Conservation (phyloP, 2,329 filamentous ascomycete species). For the Penicillium sp. region DNA sequence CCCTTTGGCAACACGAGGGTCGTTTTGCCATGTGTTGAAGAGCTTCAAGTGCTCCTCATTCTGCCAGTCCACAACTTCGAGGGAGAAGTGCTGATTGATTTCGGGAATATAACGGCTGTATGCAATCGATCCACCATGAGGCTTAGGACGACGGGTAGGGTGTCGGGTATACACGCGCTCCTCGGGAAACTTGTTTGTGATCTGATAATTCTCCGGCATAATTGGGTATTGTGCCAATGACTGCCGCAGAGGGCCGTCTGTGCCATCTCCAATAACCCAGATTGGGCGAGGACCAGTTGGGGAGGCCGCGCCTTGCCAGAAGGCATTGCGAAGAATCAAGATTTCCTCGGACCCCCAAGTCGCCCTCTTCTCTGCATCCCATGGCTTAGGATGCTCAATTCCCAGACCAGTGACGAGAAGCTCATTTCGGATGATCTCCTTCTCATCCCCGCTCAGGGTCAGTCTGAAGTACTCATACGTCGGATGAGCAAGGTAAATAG, state of each 20-base stretch:
- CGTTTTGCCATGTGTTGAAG: slow-evolving; percentile 81
- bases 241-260: slow-evolving; percentile 26
- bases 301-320: slow-evolving; percentile 70
- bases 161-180: slow-evolving; percentile 62
- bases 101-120: slow-evolving; percentile 80
- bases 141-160: slow-evolving; percentile 70
- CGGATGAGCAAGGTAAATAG: slow-evolving; percentile 45
- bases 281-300: slow-evolving; percentile 63
- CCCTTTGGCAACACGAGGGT: slow-evolving; percentile 73
- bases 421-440: slow-evolving; percentile 39
- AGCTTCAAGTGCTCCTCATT: slow-evolving; percentile 63
- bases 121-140: slow-evolving; percentile 64
- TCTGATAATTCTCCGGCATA: slow-evolving; percentile 36
- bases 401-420: slow-evolving; percentile 36
- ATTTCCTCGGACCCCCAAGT: slow-evolving; percentile 33
- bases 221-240: slow-evolving; percentile 28
- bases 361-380: slow-evolving; percentile 21
- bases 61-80: slow-evolving; percentile 68
- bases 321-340: slow-evolving; percentile 54
- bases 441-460: slow-evolving; percentile 35
- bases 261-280: slow-evolving; percentile 55
- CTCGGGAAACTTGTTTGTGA: slow-evolving; percentile 50
- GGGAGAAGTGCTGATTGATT: slow-evolving; percentile 71
- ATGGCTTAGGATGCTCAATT: slow-evolving; percentile 22
- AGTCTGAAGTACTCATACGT: slow-evolving; percentile 47